Evolutionary conservation across 257 asterid genomes (phyloP).

Genomic region (Linaria vulgaris): DNA sequence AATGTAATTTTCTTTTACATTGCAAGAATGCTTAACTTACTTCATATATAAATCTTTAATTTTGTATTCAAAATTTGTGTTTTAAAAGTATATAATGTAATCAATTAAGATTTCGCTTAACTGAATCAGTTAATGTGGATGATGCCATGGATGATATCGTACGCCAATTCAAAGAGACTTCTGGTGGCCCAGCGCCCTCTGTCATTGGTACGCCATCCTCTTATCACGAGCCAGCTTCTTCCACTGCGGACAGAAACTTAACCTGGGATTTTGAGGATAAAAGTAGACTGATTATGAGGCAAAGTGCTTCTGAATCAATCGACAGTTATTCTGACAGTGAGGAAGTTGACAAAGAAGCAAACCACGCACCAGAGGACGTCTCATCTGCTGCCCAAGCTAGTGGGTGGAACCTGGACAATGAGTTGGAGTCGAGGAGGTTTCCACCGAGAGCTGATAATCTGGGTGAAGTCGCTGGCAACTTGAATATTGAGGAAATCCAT

Average conservation of each 20-base stretch:
- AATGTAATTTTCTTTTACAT: constrained; percentile 10
- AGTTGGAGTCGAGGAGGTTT: constrained; percentile 52
- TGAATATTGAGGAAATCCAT: constrained; percentile 43
- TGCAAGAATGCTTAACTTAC: constrained; percentile 1
- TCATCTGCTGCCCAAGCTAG: constrained; percentile 42
- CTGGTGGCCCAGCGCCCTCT: constrained; percentile 71
- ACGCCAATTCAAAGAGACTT: constrained; percentile 90
- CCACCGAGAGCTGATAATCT: constrained; percentile 50
- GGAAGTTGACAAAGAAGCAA: constrained; percentile 60
- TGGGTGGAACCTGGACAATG: constrained; percentile 72
- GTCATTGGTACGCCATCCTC: constrained; percentile 64
- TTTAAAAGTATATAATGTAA: not conserved
- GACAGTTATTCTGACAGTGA: constrained; percentile 72
- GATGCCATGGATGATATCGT: constrained; percentile 90
- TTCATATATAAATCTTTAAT: not conserved
- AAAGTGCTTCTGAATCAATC: constrained; percentile 48
- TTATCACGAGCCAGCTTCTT: constrained; percentile 42
- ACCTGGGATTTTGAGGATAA: constrained; percentile 68
- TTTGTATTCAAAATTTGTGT: not conserved
- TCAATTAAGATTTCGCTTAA: constrained; percentile 19
- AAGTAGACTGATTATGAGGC: constrained; percentile 50
- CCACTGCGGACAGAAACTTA: constrained; percentile 43
- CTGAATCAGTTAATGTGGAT: constrained; percentile 72
- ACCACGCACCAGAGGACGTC: constrained; percentile 43
- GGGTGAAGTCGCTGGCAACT: constrained; percentile 43